These are phyloP conservation scores for Pulveroboletus frians DNA, from an alignment of 768 basidiomycete genomes.

Conservation along the genomic window DNA sequence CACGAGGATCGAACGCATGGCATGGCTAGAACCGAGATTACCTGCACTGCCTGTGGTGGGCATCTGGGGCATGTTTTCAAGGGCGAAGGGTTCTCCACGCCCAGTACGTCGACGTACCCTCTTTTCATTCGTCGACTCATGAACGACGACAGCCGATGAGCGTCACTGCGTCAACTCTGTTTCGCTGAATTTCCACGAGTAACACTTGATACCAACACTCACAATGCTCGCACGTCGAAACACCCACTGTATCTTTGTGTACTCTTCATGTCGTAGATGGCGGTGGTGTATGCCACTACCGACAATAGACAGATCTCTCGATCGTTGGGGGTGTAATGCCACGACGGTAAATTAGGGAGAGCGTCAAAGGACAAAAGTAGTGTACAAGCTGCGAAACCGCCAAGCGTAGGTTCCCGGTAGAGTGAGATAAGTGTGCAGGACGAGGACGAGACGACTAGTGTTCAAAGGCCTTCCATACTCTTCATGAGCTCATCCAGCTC, in stretches of 20 bases:
- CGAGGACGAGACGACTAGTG: background rate
- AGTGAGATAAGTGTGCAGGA: slow-evolving; percentile 4
- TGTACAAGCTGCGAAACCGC: slow-evolving; percentile 19
- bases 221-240: background rate
- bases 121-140: background rate
- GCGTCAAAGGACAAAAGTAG: slow-evolving; percentile 17
- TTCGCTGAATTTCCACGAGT: slow-evolving; percentile 64
- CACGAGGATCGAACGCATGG: slow-evolving; percentile 69
- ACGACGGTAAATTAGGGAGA: slow-evolving; percentile 20
- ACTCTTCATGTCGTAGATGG: background rate
- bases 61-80: slow-evolving; percentile 96
- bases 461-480: slow-evolving; percentile 68
- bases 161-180: slow-evolving; percentile 89
- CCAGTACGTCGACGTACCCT: slow-evolving; percentile 46
- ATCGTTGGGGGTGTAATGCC: slow-evolving; percentile 11
- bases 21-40: slow-evolving; percentile 78
- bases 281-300: too few relatives aligned
- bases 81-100: slow-evolving; percentile 78
- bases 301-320: background rate
- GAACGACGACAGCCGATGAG: slow-evolving; percentile 54
- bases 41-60: slow-evolving; percentile 85
- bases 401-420: slow-evolving; percentile 1
- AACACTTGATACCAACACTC: background rate
- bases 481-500: slow-evolving; percentile 82
- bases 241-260: background rate